Percentiles rank a stretch among this genome's conserved stretches.
These are phyloP conservation scores for Plectranthus barbatus DNA, from an alignment of 257 asterid species.

Conservation along the genomic window DNA sequence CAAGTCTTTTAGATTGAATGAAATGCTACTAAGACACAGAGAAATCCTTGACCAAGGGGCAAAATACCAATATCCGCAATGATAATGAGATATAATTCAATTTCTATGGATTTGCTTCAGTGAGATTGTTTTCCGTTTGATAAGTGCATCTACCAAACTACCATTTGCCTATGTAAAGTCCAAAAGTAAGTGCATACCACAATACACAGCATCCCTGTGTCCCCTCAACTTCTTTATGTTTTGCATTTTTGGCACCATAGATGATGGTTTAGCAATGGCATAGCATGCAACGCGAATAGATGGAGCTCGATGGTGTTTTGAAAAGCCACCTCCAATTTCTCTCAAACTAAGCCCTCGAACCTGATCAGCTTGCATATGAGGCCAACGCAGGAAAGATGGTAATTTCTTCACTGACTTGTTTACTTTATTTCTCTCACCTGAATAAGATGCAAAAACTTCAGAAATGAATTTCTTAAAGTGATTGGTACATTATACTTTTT, in stretches of 20 bases:
- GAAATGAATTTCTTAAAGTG: not conserved
- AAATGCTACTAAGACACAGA: not conserved
- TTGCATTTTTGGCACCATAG: conserved; percentile 97
- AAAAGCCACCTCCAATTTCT: conserved; percentile 96
- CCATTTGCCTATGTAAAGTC: not conserved
- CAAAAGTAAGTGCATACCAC: conserved; percentile 54
- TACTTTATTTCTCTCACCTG: conserved; percentile 58
- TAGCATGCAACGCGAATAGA: conserved; percentile 83
- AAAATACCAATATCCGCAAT: not conserved
- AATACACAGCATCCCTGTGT: conserved; percentile 94
- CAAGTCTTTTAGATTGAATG: conserved; percentile 6
- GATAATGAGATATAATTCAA: not conserved
- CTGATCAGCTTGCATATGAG: conserved; percentile 93
- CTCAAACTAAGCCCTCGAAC: conserved; percentile 88
- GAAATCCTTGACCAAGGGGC: not conserved
- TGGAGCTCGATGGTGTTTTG: conserved; percentile 93
- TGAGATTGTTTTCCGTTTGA: not conserved
- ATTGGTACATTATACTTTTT: not conserved
- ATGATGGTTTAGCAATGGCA: conserved; percentile 94
- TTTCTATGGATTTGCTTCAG: conserved; percentile 5
- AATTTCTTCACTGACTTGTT: conserved; percentile 42
- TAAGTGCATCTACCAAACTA: conserved; percentile 4
- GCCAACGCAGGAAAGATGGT: conserved; percentile 84
- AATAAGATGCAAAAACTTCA: conserved; percentile 21
- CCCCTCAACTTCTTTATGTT: conserved; percentile 77